Base-by-base conservation (phyloP, 2,329 filamentous ascomycete genomes). In the Ciborinia camelliae region DNA sequence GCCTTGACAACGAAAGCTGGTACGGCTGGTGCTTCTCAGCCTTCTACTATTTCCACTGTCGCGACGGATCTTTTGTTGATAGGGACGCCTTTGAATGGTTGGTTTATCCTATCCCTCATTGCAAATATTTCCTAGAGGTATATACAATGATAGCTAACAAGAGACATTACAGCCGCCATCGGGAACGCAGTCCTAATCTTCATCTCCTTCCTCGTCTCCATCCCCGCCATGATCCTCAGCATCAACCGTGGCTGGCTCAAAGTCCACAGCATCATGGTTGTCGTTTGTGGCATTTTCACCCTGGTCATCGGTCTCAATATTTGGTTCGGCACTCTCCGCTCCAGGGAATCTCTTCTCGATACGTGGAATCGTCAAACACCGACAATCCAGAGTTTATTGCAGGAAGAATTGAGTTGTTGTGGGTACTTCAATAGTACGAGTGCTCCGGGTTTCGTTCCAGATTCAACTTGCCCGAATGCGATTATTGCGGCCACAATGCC, bases 381-480 rank as follows among this genome's bases (percentile, higher is more conserved):
- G 0, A 70, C 77, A 1, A 80, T 86, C 4, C 89, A 92, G 76
- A 85, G 83, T 68, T 78, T 93, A 62, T 81, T 95, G 74, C 90
- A 95, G 76, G 82, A 84, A 71, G 81, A 84, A 86, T 93, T 94
- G 75, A 75, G 85, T 71, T 95, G 91, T 84, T 95, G 91, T 72
- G 91, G 91, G 67, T 95, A 91, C 78, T 78, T 84, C 71, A 91
- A 92, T 78, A 86, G 83, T 75, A 89, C 87, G 5, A 82, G 85
- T 15, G 89, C 89, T 14, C 86, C 87, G 60, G n/a, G 39, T 48
- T 94, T 93, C 75, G 81, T 91, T 68, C 86, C 84, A 64, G 88
- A 93, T 72, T 69, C 76, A 7, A 85, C 82, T 1, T 95, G 91
- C 76, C 82, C 86, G 12, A 90, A 86, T 73, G 85, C 89, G 8